These are phyloP conservation scores for Candida hungchunana DNA, from an alignment of 805 yeast genomes.

Conservation along the genomic window DNA sequence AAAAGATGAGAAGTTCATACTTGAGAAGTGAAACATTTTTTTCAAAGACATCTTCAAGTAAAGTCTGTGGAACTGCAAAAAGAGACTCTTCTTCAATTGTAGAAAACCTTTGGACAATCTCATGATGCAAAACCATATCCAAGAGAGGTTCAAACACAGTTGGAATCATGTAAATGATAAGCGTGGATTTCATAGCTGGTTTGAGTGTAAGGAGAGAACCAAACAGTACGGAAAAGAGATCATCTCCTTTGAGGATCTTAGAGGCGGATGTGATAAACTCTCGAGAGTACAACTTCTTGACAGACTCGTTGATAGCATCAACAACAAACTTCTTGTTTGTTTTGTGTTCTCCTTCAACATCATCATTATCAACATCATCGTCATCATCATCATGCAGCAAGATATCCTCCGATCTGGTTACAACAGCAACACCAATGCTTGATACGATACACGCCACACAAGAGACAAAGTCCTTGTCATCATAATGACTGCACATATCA, in stretches of 20 bases:
- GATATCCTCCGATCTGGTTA: slow-evolving; percentile 7
- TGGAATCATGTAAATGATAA: slow-evolving; percentile 41
- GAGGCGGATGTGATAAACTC: slow-evolving; percentile 27
- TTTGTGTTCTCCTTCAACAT: slow-evolving; percentile 1
- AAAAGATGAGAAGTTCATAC: slow-evolving; percentile 41
- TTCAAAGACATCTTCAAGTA: slow-evolving; percentile 17
- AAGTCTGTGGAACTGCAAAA: neutral
- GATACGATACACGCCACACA: slow-evolving; percentile 9
- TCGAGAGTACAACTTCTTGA: slow-evolving; percentile 17
- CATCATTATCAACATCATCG: too few relatives aligned
- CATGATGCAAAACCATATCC: slow-evolving; percentile 22
- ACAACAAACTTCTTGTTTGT: slow-evolving; percentile 9
- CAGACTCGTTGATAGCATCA: slow-evolving; percentile 9
- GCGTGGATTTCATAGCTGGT: slow-evolving; percentile 34
- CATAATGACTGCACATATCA: neutral
- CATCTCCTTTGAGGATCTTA: slow-evolving; percentile 16
- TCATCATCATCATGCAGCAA: too few relatives aligned
- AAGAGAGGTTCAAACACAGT: slow-evolving; percentile 33
- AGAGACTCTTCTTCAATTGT: slow-evolving; percentile 6
- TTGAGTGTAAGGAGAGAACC: slow-evolving; percentile 33
- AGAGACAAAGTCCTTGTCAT: slow-evolving; percentile 1
- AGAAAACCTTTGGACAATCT: slow-evolving; percentile 3
- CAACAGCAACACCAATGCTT: slow-evolving; percentile 8
- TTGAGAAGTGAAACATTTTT: slow-evolving; percentile 18
- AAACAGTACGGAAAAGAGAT: slow-evolving; percentile 24